Conservation (phyloP, 2,329 filamentous ascomycete genomes). For the Malbranchea zuffiana region DNA sequence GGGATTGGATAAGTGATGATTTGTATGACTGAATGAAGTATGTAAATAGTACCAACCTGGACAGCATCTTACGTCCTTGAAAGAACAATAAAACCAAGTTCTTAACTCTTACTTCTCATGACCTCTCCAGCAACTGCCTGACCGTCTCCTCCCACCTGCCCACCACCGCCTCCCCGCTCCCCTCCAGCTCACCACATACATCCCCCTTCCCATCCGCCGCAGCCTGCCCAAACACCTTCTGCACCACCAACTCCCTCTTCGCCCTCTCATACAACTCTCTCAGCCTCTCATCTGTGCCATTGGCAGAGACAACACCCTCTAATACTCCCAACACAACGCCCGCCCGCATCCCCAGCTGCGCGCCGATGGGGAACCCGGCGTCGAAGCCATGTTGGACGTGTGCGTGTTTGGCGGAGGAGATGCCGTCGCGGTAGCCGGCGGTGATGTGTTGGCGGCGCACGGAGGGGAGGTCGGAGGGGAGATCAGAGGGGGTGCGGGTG, state of each 20-base stretch:
- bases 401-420: constrained; percentile 61
- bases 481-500: not conserved
- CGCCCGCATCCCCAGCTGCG: constrained; percentile 61
- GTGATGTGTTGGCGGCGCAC: constrained; percentile 68
- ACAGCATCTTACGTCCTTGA: no score
- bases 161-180: constrained; percentile 13
- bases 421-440: constrained; percentile 81
- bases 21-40: no score
- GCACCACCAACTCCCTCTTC: constrained; percentile 13
- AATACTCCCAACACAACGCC: constrained; percentile 68
- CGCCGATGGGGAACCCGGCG: constrained; percentile 76
- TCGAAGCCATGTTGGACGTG: constrained; percentile 85
- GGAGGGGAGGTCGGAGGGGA: constrained; percentile 58
- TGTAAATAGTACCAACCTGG: no score
- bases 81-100: no score
- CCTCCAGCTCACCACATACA: constrained; percentile 8
- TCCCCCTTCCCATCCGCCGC: constrained; percentile 4
- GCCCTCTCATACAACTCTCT: constrained; percentile 22
- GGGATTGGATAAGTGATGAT: no score
- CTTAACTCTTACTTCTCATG: not conserved
- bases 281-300: no score
- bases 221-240: constrained; percentile 12
- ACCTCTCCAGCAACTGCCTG: constrained; percentile 45
- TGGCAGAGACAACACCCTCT: constrained; percentile 60
- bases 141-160: constrained; percentile 18